phyloP scores from a whole-genome alignment of 1,284 basidiomycete genomes.

The Inonotus obliquus region DNA sequence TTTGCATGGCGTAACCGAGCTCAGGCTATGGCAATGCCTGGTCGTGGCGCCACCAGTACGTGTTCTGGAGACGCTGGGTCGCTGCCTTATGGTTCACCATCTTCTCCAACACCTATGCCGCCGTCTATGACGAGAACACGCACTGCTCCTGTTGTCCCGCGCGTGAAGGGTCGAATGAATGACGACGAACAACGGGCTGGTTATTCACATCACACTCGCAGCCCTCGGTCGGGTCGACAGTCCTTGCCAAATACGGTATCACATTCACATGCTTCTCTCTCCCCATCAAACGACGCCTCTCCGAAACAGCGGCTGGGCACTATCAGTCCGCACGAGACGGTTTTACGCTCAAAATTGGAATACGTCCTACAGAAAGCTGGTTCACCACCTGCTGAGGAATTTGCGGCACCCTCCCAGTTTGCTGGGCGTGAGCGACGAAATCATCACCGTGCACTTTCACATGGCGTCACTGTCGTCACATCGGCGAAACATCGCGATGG shows the following conservation, averaged over 20 bases:
- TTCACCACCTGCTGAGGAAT: conserved; percentile 27
- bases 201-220: conserved; percentile 5
- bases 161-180: neutral
- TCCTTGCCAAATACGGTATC: conserved; percentile 15
- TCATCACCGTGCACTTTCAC: conserved; percentile 12
- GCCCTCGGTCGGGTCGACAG: conserved; percentile 11
- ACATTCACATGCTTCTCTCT: conserved; percentile 9
- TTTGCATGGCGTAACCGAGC: neutral
- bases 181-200: neutral
- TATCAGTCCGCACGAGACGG: conserved; percentile 49
- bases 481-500: conserved; percentile 7
- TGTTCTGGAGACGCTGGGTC: conserved; percentile 6
- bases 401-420: conserved; percentile 7
- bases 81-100: conserved; percentile 9
- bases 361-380: conserved; percentile 36
- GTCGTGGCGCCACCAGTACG: neutral
- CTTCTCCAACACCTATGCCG: conserved; percentile 16
- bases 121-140: conserved; percentile 16
- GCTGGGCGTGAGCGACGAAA: conserved; percentile 1
- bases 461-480: conserved; percentile 14
- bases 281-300: conserved; percentile 10
- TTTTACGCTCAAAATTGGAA: conserved; percentile 51
- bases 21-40: conserved; percentile 3
- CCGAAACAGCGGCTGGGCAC: conserved; percentile 11
- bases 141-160: conserved; percentile 14